Percentiles rank a stretch among this genome's conserved stretches.
Conservation (phyloP, 2,329 filamentous ascomycete genomes). For the Xylaria sp. region DNA sequence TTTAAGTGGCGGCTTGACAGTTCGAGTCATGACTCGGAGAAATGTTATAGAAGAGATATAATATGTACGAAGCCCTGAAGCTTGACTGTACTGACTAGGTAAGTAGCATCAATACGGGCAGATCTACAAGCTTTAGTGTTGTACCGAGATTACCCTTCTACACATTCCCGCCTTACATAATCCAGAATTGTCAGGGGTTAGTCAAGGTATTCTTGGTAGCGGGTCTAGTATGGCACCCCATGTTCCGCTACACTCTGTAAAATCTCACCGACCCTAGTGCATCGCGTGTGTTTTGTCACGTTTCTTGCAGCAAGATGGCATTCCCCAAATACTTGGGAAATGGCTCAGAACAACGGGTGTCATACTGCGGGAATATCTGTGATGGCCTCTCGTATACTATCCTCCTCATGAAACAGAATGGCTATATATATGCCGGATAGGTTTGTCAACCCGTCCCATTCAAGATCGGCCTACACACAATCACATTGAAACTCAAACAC, state of each 20-base stretch:
- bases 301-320: background rate
- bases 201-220: background rate
- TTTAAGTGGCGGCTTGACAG: constrained; percentile 14
- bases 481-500: background rate
- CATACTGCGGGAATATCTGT: constrained; percentile 9
- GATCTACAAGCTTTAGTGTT: background rate
- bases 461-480: background rate
- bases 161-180: background rate
- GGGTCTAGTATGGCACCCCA: constrained; percentile 25
- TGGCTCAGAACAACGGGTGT: constrained; percentile 17
- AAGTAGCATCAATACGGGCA: background rate
- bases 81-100: background rate
- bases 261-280: background rate
- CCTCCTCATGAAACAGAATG: constrained; percentile 1
- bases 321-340: background rate
- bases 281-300: background rate
- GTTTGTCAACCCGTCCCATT: background rate
- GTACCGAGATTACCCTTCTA: background rate
- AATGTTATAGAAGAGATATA: background rate
- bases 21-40: constrained; percentile 21
- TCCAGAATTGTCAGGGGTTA: background rate
- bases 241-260: constrained; percentile 23
- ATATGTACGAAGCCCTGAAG: background rate
- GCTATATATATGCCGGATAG: constrained; percentile 20
- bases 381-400: background rate